These are phyloP conservation scores for Bruguiera parviflora DNA, from an alignment of 345 rosid genomes.

Conservation along the genomic window DNA sequence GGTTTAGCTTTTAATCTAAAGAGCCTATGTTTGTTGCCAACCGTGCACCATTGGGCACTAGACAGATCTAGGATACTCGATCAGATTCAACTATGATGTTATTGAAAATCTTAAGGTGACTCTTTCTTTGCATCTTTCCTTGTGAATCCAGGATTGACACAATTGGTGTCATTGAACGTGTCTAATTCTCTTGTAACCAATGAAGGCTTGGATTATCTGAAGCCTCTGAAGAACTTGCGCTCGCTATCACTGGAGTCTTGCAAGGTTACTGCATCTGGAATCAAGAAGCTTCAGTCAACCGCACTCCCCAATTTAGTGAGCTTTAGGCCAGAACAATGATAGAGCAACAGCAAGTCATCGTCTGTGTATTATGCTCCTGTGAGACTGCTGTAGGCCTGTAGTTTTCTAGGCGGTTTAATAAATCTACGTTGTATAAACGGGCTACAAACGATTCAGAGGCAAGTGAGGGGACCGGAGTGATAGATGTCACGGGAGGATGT, in stretches of 20 bases:
- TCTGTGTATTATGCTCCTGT: not conserved
- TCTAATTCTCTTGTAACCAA: constrained; percentile 75
- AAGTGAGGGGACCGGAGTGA: too few species aligned
- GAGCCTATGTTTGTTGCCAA: too few species aligned
- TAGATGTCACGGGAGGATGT: too few species aligned
- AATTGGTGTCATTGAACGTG: constrained; percentile 68
- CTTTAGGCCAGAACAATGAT: constrained; percentile 67
- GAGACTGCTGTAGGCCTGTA: too few species aligned
- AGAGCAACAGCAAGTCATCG: not conserved
- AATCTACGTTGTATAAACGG: too few species aligned
- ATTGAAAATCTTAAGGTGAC: too few species aligned
- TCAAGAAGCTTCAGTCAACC: constrained; percentile 63
- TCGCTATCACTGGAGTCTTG: constrained; percentile 71
- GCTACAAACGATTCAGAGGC: too few species aligned
- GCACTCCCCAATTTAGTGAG: constrained; percentile 69
- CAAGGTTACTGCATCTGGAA: constrained; percentile 68
- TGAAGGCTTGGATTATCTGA: constrained; percentile 62
- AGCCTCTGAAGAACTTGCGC: constrained; percentile 68
- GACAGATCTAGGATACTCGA: too few species aligned
- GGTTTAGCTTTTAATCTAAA: too few species aligned
- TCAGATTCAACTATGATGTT: too few species aligned
- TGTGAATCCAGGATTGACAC: constrained; percentile 60
- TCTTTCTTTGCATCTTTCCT: not conserved
- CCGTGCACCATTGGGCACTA: too few species aligned
- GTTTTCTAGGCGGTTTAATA: too few species aligned